These are phyloP conservation scores for Eutypa lata DNA, from an alignment of 2,329 filamentous ascomycete species.

Conservation along the genomic window DNA sequence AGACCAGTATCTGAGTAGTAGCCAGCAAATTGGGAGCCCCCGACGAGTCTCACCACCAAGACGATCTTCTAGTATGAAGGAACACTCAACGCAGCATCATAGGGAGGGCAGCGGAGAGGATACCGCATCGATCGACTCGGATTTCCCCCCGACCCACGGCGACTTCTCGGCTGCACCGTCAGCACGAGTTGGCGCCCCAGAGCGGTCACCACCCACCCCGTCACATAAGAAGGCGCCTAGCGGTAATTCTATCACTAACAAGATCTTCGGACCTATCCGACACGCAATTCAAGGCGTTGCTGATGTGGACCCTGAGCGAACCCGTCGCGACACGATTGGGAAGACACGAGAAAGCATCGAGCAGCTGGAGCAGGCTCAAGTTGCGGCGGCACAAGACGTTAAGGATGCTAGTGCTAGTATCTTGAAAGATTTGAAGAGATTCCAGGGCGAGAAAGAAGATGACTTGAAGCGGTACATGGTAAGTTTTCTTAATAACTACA, in stretches of 20 bases:
- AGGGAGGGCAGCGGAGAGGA: conserved; percentile 66
- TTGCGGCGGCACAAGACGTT: conserved; percentile 86
- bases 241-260: conserved; percentile 86
- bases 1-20: conserved; percentile 82
- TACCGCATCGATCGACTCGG: conserved; percentile 88
- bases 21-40: conserved; percentile 50
- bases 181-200: conserved; percentile 67
- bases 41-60: conserved; percentile 51
- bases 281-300: conserved; percentile 96
- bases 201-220: conserved; percentile 44
- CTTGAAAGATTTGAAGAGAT: conserved; percentile 83
- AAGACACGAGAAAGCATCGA: conserved; percentile 87
- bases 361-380: conserved; percentile 85
- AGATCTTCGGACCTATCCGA: conserved; percentile 91
- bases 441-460: conserved; percentile 93
- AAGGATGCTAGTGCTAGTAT: conserved; percentile 88
- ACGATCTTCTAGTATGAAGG: conserved; percentile 62
- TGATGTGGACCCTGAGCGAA: conserved; percentile 92
- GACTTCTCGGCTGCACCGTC: conserved; percentile 68
- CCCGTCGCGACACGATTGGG: conserved; percentile 86
- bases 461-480: conserved; percentile 96
- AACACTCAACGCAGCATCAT: conserved; percentile 45
- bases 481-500: conserved; percentile 34
- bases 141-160: conserved; percentile 87
- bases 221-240: conserved; percentile 78